Conservation (phyloP, 164 flowering plant genomes). For the Tetracentron sinense region DNA sequence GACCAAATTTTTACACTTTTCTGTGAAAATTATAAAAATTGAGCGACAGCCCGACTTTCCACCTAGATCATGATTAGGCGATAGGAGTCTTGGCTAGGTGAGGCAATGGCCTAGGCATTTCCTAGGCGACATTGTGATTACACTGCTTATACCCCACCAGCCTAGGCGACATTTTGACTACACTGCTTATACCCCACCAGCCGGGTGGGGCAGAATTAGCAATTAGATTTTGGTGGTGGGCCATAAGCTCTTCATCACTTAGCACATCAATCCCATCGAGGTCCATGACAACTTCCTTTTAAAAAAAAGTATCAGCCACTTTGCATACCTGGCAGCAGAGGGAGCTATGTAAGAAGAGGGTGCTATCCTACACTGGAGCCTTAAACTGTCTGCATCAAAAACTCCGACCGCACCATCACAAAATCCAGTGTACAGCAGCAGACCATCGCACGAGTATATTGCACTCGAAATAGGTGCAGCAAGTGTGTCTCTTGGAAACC, state of each 20-base stretch:
- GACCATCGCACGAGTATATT: constrained; percentile 64
- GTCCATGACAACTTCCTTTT: too few species aligned
- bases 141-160: too few species aligned
- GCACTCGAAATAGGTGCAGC: constrained; percentile 67
- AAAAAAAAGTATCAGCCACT: not conserved
- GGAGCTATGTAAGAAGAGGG: constrained; percentile 54
- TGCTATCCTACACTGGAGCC: constrained; percentile 64
- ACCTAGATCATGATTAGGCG: too few species aligned
- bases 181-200: too few species aligned
- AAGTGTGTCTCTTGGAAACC: constrained; percentile 54
- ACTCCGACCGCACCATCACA: constrained; percentile 71
- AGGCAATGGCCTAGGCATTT: too few species aligned
- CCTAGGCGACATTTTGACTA: too few species aligned
- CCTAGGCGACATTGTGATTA: too few species aligned
- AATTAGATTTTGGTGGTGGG: not conserved
- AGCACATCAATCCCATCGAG: not conserved
- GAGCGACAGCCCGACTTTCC: too few species aligned
- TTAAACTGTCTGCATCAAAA: constrained; percentile 57
- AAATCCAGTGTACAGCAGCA: constrained; percentile 50
- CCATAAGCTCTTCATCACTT: not conserved
- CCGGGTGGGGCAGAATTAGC: not conserved
- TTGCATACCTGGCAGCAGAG: constrained; percentile 36
- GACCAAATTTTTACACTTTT: too few species aligned
- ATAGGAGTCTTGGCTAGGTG: too few species aligned
- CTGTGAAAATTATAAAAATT: too few species aligned